These are phyloP conservation scores for Arxiozyma heterogenica DNA, from an alignment of 1,139 yeast species.

Conservation along the genomic window DNA sequence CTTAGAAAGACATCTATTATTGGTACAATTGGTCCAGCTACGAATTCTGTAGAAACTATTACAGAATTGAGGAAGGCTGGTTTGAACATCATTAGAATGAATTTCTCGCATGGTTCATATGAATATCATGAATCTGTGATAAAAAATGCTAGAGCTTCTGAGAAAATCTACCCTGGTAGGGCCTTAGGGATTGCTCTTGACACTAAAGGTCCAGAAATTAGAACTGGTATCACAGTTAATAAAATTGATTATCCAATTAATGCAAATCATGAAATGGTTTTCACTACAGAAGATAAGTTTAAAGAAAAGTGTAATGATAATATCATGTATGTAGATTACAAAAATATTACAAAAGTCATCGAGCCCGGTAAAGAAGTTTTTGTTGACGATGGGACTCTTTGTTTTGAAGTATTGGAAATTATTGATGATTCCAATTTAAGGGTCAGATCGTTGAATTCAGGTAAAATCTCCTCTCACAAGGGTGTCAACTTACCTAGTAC, in stretches of 20 bases:
- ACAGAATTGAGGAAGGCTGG: constrained; percentile 92
- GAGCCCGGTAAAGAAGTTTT: constrained; percentile 78
- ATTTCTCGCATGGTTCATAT: constrained; percentile 95
- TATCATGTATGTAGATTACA: constrained; percentile 84
- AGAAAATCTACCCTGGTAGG: constrained; percentile 82
- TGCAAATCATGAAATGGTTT: constrained; percentile 80
- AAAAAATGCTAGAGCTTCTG: constrained; percentile 92
- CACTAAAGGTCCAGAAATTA: constrained; percentile 98
- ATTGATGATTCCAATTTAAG: constrained; percentile 69
- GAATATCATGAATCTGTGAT: constrained; percentile 94
- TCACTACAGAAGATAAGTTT: constrained; percentile 83
- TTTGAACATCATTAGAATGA: constrained; percentile 94
- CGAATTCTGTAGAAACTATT: constrained; percentile 78
- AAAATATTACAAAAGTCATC: constrained; percentile 91
- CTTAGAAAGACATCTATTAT: constrained; percentile 92
- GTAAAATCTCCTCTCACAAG: constrained; percentile 92
- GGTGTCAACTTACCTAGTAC: constrained; percentile 99
- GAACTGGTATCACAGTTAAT: constrained; percentile 87
- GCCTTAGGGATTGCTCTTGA: constrained; percentile 97
- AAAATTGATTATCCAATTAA: constrained; percentile 72
- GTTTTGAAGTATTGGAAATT: constrained; percentile 82
- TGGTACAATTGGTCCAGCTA: constrained; percentile 96
- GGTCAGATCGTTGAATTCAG: constrained; percentile 85
- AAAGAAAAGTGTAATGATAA: constrained; percentile 61
- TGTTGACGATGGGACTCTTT: constrained; percentile 94